Evolutionary conservation across 805 yeast genomes (phyloP).

Genomic region (Yarrowia phangngaensis): DNA sequence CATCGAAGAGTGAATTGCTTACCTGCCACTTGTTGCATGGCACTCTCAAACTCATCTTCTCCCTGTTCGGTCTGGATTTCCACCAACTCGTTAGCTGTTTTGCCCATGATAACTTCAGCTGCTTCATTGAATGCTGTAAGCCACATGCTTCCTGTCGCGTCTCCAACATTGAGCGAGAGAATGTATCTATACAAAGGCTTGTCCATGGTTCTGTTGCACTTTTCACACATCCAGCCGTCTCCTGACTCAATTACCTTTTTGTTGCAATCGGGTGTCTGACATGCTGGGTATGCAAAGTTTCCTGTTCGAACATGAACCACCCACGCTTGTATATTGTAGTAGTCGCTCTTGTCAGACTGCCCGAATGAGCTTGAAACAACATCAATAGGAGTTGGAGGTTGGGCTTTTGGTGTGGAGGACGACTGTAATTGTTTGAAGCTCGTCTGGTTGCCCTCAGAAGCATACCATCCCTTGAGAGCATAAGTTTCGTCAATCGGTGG

Average conservation of each 20-base stretch:
- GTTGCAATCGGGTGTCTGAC: conserved; percentile 66
- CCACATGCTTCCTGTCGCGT: conserved; percentile 81
- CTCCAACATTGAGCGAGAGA: conserved; percentile 70
- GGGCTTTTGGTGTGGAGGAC: conserved; percentile 40
- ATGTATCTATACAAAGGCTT: conserved; percentile 78
- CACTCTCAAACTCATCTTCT: conserved; percentile 46
- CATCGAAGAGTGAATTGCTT: conserved; percentile 70
- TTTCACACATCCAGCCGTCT: conserved; percentile 91
- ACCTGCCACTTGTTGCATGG: conserved; percentile 51
- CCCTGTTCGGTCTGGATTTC: conserved; percentile 42
- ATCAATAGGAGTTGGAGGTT: conserved; percentile 60
- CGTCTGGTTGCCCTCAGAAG: conserved; percentile 64
- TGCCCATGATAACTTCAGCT: conserved; percentile 63
- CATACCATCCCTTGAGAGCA: conserved; percentile 91
- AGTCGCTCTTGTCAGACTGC: conserved; percentile 72
- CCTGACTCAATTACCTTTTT: conserved; percentile 75
- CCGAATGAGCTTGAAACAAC: conserved; percentile 69
- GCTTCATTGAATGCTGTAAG: conserved; percentile 81
- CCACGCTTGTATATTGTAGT: conserved; percentile 68
- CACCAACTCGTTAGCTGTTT: conserved; percentile 52
- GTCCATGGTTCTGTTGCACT: conserved; percentile 67
- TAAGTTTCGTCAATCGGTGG: conserved; percentile 91
- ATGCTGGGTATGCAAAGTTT: conserved; percentile 88
- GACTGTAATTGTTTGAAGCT: conserved; percentile 58
- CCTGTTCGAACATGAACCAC: conserved; percentile 60